Percentiles rank a stretch among this genome's conserved stretches.
Evolutionary conservation across 2,329 filamentous ascomycete species (phyloP).

Genomic region (Cladosporium halotolerans): DNA sequence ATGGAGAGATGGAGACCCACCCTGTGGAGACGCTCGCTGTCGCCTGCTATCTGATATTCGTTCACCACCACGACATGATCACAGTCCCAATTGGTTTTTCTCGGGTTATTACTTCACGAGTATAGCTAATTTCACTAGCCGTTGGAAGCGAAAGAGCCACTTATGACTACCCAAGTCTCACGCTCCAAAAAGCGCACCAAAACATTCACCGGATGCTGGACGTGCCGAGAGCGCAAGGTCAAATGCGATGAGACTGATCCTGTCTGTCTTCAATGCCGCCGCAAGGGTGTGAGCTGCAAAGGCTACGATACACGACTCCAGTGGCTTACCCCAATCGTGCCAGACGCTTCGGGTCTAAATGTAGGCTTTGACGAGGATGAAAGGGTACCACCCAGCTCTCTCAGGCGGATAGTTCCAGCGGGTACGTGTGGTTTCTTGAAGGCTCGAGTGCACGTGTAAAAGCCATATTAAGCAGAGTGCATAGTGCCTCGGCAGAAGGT

Average conservation of each 20-base stretch:
- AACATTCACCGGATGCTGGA: slow-evolving; percentile 7
- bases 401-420: neutral
- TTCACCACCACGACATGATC: too few species aligned
- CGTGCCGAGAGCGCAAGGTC: slow-evolving; percentile 6
- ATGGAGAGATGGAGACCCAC: too few species aligned
- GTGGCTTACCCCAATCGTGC: slow-evolving; percentile 1
- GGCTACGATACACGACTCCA: slow-evolving; percentile 1
- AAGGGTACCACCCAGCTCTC: neutral
- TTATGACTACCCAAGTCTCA: neutral
- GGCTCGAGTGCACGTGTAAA: neutral
- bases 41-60: too few species aligned
- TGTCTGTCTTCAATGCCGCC: neutral
- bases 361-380: neutral
- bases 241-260: slow-evolving; percentile 2
- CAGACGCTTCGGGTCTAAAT: neutral
- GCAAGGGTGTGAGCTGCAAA: neutral
- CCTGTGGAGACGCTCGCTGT: too few species aligned
- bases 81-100: too few species aligned
- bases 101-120: too few species aligned
- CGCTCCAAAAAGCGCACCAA: slow-evolving; percentile 2
- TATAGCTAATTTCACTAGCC: too few species aligned
- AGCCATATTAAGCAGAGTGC: neutral
- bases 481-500: neutral
- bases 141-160: too few species aligned
- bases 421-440: neutral